These are phyloP conservation scores for Neurospora crassa DNA, from an alignment of 2,329 filamentous ascomycete species.

Conservation along the genomic window DNA sequence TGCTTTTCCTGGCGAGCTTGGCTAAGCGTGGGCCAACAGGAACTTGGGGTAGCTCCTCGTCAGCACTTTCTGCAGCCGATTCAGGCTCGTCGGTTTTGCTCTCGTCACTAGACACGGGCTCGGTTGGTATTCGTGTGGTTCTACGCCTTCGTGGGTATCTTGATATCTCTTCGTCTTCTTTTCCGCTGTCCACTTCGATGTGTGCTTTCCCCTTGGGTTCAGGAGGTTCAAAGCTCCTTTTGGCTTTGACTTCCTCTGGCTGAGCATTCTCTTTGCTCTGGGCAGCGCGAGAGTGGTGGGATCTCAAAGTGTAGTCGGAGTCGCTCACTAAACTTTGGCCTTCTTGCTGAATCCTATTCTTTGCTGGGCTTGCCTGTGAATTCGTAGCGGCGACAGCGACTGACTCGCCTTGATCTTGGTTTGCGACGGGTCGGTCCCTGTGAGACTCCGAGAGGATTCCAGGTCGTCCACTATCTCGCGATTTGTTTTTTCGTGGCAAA, in stretches of 20 bases:
- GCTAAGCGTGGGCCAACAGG: slow-evolving; percentile 27
- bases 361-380: background rate
- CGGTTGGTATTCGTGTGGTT: background rate
- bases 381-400: background rate
- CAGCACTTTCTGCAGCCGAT: background rate
- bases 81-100: background rate
- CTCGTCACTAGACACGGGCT: background rate
- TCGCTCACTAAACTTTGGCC: background rate
- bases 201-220: background rate
- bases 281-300: background rate
- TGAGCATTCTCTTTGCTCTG: background rate
- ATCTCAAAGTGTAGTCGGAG: background rate
- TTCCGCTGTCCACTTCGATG: background rate
- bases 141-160: background rate
- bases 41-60: slow-evolving; percentile 13
- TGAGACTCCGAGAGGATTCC: background rate
- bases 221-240: background rate
- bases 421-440: background rate
- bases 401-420: background rate
- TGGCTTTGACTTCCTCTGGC: background rate
- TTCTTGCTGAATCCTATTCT: background rate
- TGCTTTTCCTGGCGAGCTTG: slow-evolving; percentile 30
- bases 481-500: background rate
- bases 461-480: background rate
- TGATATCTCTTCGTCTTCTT: background rate